Evolutionary conservation across 805 yeast genomes (phyloP).

Genomic region (Ogataea degrootiae): DNA sequence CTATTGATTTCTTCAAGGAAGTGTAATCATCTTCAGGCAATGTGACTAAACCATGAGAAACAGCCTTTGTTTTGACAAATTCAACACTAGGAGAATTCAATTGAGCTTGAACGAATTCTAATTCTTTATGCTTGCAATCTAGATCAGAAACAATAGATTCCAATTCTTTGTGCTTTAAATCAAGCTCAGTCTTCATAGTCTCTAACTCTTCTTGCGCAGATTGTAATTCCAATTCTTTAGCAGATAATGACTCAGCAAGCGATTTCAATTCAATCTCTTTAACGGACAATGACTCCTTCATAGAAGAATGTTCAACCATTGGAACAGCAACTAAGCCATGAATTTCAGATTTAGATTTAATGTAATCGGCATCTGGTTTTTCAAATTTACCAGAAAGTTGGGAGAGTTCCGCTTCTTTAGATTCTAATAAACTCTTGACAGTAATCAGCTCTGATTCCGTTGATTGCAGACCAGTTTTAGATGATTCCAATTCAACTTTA

Average conservation of each 20-base stretch:
- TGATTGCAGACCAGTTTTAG: background rate
- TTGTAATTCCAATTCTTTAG: background rate
- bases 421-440: background rate
- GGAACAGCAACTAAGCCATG: slow-evolving; percentile 18
- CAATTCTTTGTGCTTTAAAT: background rate
- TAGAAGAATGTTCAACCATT: slow-evolving; percentile 10
- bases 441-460: background rate
- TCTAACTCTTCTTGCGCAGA: background rate
- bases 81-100: slow-evolving; percentile 8
- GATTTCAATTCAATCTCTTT: background rate
- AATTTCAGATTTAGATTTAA: slow-evolving; percentile 14
- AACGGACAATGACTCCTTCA: background rate
- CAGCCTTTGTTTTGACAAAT: slow-evolving; percentile 4
- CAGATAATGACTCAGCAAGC: background rate
- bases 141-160: background rate
- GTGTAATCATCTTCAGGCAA: slow-evolving; percentile 3
- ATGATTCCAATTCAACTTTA: background rate
- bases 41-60: slow-evolving; percentile 3
- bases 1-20: slow-evolving; percentile 1
- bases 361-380: slow-evolving; percentile 18
- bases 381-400: slow-evolving; percentile 3
- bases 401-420: slow-evolving; percentile 1
- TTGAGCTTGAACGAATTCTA: background rate
- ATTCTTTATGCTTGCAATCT: slow-evolving; percentile 1
- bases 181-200: background rate